Evolutionary conservation across 2,329 filamentous ascomycete species (phyloP).

Genomic region (Fusarium sp.): DNA sequence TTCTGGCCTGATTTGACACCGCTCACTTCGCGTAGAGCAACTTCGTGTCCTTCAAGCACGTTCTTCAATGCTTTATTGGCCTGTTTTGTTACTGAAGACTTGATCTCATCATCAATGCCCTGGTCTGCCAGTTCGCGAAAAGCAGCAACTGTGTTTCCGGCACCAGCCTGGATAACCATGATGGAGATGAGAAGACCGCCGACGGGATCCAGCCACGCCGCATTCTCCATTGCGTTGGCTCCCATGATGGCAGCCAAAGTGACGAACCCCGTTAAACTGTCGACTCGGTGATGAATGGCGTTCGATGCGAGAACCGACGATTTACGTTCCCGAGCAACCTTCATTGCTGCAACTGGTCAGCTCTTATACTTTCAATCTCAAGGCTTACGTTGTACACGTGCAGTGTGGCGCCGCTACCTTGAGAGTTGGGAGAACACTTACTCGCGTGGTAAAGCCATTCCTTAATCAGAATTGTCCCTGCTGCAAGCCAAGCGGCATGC

Average conservation of each 20-base stretch:
- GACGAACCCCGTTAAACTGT: constrained; percentile 94
- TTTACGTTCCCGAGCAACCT: constrained; percentile 91
- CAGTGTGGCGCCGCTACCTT: background rate
- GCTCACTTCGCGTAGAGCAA: constrained; percentile 81
- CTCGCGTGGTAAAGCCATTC: constrained; percentile 98
- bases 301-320: constrained; percentile 97
- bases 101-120: constrained; percentile 86
- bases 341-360: constrained; percentile 76
- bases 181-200: constrained; percentile 92
- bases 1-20: constrained; percentile 97
- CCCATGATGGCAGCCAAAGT: constrained; percentile 89
- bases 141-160: constrained; percentile 83
- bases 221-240: constrained; percentile 85
- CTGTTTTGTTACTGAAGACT: constrained; percentile 74
- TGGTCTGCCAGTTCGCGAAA: constrained; percentile 92
- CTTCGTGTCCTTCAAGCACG: constrained; percentile 63
- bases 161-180: constrained; percentile 92
- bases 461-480: constrained; percentile 89
- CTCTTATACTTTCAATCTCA: background rate
- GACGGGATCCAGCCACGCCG: constrained; percentile 93
- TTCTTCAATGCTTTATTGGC: constrained; percentile 67
- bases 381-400: background rate
- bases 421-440: constrained; percentile 62
- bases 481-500: constrained; percentile 94
- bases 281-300: constrained; percentile 94